phyloP scores from a whole-genome alignment of 202 grass and related monocot species.

The Setaria viridis region DNA sequence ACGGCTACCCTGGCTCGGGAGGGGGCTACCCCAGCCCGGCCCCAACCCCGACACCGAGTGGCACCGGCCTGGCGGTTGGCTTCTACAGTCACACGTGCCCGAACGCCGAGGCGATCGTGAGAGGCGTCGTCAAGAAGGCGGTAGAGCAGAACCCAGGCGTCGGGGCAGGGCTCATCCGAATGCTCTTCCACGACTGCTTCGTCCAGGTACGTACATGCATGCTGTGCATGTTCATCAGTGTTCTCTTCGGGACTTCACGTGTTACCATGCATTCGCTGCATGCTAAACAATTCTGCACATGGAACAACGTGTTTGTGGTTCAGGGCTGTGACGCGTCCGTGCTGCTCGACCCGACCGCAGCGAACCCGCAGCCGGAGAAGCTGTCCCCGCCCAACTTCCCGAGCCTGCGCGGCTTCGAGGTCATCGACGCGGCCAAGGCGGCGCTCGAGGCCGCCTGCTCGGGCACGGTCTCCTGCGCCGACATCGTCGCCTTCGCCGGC shows the following conservation, averaged over 20 bases:
- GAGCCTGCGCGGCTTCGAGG: too few species aligned
- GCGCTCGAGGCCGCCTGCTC: background rate
- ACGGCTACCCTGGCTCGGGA: background rate
- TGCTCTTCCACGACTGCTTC: slow-evolving; percentile 90
- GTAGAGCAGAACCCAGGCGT: slow-evolving; percentile 18
- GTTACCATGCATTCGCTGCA: background rate
- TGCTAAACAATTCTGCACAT: background rate
- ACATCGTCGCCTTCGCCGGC: background rate
- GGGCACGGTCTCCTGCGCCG: background rate
- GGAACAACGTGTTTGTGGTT: background rate
- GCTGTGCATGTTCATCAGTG: background rate
- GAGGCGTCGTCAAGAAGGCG: slow-evolving; percentile 1
- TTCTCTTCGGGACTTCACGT: background rate
- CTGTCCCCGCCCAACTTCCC: background rate
- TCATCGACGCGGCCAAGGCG: background rate
- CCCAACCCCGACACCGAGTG: background rate
- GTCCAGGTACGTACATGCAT: slow-evolving; percentile 43
- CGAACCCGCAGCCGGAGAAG: slow-evolving; percentile 32
- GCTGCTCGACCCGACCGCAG: slow-evolving; percentile 47
- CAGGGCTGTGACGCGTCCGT: slow-evolving; percentile 58
- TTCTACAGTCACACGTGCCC: background rate
- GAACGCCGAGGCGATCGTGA: background rate
- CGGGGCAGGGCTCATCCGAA: slow-evolving; percentile 52
- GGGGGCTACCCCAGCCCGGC: background rate
- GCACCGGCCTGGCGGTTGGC: background rate